Conservation (phyloP, 495 filamentous ascomycete species). For the Penicillium verhagenii region DNA sequence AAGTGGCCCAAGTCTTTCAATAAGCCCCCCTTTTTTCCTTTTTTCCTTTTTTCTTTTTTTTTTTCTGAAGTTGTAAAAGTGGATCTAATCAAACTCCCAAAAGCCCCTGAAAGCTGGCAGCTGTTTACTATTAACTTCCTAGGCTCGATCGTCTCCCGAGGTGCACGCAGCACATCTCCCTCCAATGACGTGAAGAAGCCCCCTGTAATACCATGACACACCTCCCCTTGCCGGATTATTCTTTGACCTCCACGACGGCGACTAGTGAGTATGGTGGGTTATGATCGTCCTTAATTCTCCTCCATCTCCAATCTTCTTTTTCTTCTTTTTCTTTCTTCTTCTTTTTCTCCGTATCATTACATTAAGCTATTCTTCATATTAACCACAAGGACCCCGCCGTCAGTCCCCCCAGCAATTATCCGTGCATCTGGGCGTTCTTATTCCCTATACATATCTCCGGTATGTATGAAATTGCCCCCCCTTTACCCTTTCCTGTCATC, state of each 20-base stretch:
- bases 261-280: constrained; percentile 3
- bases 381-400: not conserved
- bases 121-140: not conserved
- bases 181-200: constrained; percentile 8
- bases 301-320: not conserved
- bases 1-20: too few species aligned
- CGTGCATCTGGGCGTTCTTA: not conserved
- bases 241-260: not conserved
- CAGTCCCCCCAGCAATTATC: not conserved
- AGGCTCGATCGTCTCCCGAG: not conserved
- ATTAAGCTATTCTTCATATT: constrained; percentile 2
- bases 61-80: too few species aligned
- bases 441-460: constrained; percentile 1
- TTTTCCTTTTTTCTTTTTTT: too few species aligned
- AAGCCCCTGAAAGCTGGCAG: not conserved
- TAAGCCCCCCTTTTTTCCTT: too few species aligned
- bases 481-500: not conserved
- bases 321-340: constrained; percentile 7
- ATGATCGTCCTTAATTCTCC: constrained; percentile 10
- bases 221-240: constrained; percentile 4
- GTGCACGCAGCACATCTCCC: too few species aligned
- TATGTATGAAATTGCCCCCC: not conserved
- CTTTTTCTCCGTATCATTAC: constrained; percentile 6
- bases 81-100: not conserved
- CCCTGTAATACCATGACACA: constrained; percentile 8